A percentile compares a stretch with the other conserved stretches of the same genome.
Conservation (phyloP, 768 basidiomycete species). For the Psilocybe cyanescens region DNA sequence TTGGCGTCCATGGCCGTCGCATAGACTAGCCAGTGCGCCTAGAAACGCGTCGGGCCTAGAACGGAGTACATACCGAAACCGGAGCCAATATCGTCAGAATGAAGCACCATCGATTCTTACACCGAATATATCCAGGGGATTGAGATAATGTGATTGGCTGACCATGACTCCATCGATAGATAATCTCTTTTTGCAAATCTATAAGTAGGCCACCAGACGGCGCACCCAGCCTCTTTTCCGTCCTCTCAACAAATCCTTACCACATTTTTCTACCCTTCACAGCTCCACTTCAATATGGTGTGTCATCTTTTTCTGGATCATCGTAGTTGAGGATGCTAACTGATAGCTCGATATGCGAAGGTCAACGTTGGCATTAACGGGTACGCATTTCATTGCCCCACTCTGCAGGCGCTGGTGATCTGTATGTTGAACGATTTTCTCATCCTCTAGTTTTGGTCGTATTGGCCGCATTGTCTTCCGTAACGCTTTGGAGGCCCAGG, state of each 20-base stretch:
- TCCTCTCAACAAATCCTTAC: slow-evolving; percentile 11
- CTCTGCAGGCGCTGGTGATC: neutral
- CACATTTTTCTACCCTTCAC: slow-evolving; percentile 4
- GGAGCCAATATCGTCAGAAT: slow-evolving; percentile 9
- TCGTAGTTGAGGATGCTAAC: neutral
- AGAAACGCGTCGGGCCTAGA: slow-evolving; percentile 18
- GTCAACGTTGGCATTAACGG: slow-evolving; percentile 98
- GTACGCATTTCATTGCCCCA: slow-evolving; percentile 41
- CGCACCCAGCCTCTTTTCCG: slow-evolving; percentile 18
- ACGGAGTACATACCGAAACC: slow-evolving; percentile 15
- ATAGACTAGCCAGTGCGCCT: neutral
- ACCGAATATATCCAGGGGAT: slow-evolving; percentile 8
- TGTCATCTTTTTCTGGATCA: slow-evolving; percentile 2
- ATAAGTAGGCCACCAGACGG: slow-evolving; percentile 16
- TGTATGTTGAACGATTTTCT: neutral
- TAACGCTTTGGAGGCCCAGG: slow-evolving; percentile 80
- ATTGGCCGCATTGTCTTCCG: slow-evolving; percentile 98
- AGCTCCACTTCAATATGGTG: slow-evolving; percentile 25
- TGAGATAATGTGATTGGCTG: slow-evolving; percentile 21
- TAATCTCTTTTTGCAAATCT: slow-evolving; percentile 20
- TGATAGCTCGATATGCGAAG: slow-evolving; percentile 23
- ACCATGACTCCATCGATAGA: slow-evolving; percentile 26
- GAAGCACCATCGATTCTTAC: slow-evolving; percentile 5
- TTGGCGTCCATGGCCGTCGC: neutral
- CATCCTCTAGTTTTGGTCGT: slow-evolving; percentile 68